Base-by-base conservation (phyloP, 352 stramenopile genomes). In the Blastocystis sp. region DNA sequence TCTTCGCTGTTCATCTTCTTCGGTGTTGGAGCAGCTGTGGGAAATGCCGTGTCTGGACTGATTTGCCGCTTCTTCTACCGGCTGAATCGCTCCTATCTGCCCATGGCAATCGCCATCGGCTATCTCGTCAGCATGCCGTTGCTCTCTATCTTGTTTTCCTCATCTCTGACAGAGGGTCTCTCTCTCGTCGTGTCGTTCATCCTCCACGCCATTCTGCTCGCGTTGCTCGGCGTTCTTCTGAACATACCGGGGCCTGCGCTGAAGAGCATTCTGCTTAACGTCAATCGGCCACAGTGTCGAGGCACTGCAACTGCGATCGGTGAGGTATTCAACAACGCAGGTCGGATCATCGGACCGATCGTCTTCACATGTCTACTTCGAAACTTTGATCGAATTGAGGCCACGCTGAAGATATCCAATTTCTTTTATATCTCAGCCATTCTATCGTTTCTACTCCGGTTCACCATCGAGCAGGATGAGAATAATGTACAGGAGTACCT, bases 311-410 rank as follows among this genome's bases (percentile, higher is more conserved):
- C 63, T 26, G 73, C 73, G 3, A 62, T 85, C 24, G 63, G 73
- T 24, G 73, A 85, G 26, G 73, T 85, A 11, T 85, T 85, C 56
- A 85, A 85, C 34, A 85, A 85, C 34, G 39, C 63, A 16, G 73
- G 73, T 16, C 16, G 73, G 0, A 85, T 85, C 34, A 5, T 85
- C 20, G 73, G 73, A 7, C 73, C 73, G 0, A 65, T 85, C 34
- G 50, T 85, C 20, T 85, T 85, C 16, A 65, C 63, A 37, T 43
- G 30, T 7, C 20, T 73, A 37, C 30, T 73, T 26, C 6, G 63
- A 37, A 43, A 16, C 6, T 16, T 26, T 20, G 63, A 73, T 45
- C 63, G 63, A 26, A 37, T 73, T 30, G 63, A 26, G n/a, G 30
- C 63, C 63, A 73, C 30, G 63, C 63, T 73, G 63, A 47, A 30